Evolutionary conservation across 805 yeast species (phyloP), one percentile per base, ranked within the genome.

Genomic region (Candida broadrunensis): DNA sequence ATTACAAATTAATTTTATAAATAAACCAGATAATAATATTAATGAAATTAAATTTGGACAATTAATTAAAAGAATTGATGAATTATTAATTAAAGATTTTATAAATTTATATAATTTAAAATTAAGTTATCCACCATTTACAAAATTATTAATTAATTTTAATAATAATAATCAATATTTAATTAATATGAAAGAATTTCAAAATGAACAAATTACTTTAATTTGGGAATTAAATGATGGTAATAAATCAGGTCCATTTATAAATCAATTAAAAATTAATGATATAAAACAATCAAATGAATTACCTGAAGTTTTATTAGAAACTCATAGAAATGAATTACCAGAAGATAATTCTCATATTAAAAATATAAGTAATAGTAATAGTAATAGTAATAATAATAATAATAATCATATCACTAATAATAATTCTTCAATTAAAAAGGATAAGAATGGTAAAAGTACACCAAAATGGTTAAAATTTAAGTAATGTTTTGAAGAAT

Each of bases 101-200:
- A 40, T 57, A 26, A 61, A 65, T 21, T 8, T 13, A 26, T 70
- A 66, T 48, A 49, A 43, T 21, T 52, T 70, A 36, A 64, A 59
- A 38, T 51, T 55, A 29, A 65, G 72, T 13, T 58, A 51, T 41
- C 75, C 75, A 3, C 74, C 75, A 2, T 69, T 69, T 39, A 47
- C 51, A 9, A 55, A 46, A 20, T 45, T 67, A 20, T 51, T 44
- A 19, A 39, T 60, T 32, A 53, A 60, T 5, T 67, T 67, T 43
- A 46, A 33, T 2, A 47, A 43, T 21, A 70, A 70, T 47, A 56
- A 54, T 38, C 36, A 42, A 11, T 37, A 44, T 9, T 48, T 70
- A 21, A 43, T 48, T 7, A 60, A 61, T 11, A 51, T 62, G 17
- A 61, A 61, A 3, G 60, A 56, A 5, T 67, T 70, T 35, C 55